Evolutionary conservation across 805 yeast genomes (phyloP).

Genomic region (Candida parachauliodes): DNA sequence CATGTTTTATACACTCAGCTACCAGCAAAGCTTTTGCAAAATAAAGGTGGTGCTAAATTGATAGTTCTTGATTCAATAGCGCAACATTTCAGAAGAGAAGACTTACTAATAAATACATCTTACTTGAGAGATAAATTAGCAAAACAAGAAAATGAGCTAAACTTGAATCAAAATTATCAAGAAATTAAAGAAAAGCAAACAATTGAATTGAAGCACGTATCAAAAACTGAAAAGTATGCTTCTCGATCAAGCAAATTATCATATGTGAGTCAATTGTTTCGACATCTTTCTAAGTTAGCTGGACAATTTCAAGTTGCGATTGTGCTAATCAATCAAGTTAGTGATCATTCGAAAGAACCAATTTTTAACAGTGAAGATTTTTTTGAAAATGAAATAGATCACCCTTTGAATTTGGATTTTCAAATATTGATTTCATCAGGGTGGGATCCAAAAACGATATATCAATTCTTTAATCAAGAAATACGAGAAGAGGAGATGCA

Average conservation of each 20-base stretch:
- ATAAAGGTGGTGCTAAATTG: constrained; percentile 41
- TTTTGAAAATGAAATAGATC: constrained; percentile 16
- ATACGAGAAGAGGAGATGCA: constrained; percentile 4
- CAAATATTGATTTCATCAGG: constrained; percentile 75
- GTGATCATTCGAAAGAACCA: constrained; percentile 48
- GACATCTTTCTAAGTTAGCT: constrained; percentile 49
- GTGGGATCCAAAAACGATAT: constrained; percentile 53
- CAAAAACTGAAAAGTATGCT: constrained; percentile 19
- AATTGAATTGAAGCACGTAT: constrained; percentile 18
- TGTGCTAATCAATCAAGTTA: constrained; percentile 75
- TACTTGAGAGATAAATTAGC: constrained; percentile 24
- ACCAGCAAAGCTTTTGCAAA: constrained; percentile 43
- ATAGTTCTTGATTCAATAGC: constrained; percentile 80
- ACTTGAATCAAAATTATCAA: constrained; percentile 11
- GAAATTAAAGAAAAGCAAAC: constrained; percentile 15
- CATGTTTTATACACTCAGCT: constrained; percentile 68
- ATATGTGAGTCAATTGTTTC: constrained; percentile 42
- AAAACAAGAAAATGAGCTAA: constrained; percentile 16
- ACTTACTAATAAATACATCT: constrained; percentile 30
- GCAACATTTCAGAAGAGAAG: constrained; percentile 71
- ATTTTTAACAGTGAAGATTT: constrained; percentile 6
- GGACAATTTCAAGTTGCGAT: constrained; percentile 50
- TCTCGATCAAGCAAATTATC: constrained; percentile 36
- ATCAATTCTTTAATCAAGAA: constrained; percentile 7
- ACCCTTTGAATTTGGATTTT: constrained; percentile 48